Conservation (phyloP, 768 basidiomycete species). For the Kwoniella europaea region DNA sequence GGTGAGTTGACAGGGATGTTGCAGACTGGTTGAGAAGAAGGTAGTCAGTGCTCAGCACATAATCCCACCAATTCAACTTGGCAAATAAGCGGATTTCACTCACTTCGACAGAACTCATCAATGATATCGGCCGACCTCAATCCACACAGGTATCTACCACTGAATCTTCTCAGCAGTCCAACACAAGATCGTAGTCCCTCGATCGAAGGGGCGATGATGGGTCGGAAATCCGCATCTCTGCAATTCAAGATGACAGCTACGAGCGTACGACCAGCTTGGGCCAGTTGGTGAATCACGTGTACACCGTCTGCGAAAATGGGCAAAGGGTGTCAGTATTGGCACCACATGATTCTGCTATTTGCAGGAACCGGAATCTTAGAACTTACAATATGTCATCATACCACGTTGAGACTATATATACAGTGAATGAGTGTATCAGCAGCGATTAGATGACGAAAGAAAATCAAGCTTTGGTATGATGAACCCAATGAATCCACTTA, state of each 20-base stretch:
- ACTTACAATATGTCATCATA: constrained; percentile 92
- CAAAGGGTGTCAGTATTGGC: not conserved
- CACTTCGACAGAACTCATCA: constrained; percentile 87
- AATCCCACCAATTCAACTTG: not conserved
- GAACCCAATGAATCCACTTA: constrained; percentile 58
- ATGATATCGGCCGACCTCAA: constrained; percentile 87
- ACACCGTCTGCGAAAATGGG: constrained; percentile 71
- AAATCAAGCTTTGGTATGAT: not conserved
- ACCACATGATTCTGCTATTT: too few relatives aligned
- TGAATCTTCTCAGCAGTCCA: constrained; percentile 82
- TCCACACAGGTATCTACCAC: constrained; percentile 89
- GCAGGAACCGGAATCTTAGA: not conserved
- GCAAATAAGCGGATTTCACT: constrained; percentile 57
- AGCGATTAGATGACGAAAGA: not conserved
- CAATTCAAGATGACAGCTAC: constrained; percentile 86
- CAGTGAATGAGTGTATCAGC: not conserved
- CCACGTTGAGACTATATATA: constrained; percentile 65
- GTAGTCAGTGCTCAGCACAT: constrained; percentile 47
- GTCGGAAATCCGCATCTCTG: constrained; percentile 76
- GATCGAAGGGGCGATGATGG: constrained; percentile 77
- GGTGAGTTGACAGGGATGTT: constrained; percentile 78
- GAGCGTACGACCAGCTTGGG: constrained; percentile 88
- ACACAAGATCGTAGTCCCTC: constrained; percentile 88
- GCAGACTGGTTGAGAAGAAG: constrained; percentile 64
- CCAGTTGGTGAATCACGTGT: constrained; percentile 92